Percentiles rank a stretch among this genome's conserved stretches.
Evolutionary conservation across 495 filamentous ascomycete genomes (phyloP).

Genomic region (Opeltia flavorubescens): DNA sequence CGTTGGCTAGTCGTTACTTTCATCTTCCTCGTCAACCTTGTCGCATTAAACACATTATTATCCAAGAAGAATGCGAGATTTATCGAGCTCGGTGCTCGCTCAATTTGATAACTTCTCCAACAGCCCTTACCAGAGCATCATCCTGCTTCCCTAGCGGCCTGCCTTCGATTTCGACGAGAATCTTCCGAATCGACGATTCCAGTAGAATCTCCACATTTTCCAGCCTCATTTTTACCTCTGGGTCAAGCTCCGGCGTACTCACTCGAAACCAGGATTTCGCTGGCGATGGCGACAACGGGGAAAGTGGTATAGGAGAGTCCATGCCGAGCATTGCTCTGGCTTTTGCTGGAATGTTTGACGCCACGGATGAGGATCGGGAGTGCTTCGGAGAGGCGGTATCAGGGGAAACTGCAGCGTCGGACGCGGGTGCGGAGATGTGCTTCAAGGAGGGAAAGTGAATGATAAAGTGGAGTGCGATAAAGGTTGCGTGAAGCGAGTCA

Average conservation of each 20-base stretch:
- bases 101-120: slow-evolving; percentile 1
- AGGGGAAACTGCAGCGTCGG: background rate
- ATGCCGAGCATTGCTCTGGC: slow-evolving; percentile 3
- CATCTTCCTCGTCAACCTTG: no score
- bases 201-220: background rate
- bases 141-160: background rate
- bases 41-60: background rate
- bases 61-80: no score
- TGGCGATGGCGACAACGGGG: background rate
- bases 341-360: background rate
- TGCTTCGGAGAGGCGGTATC: background rate
- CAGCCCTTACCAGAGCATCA: background rate
- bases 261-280: slow-evolving; percentile 1
- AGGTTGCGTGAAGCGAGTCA: slow-evolving; percentile 9
- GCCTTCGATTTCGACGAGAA: background rate
- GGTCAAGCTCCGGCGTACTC: background rate
- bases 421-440: background rate
- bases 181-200: background rate
- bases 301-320: background rate
- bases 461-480: slow-evolving; percentile 6
- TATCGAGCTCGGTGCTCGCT: background rate
- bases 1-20: no score
- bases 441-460: background rate
- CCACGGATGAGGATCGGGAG: background rate
- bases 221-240: background rate